Percentiles rank a stretch among this genome's conserved stretches.
Conservation (phyloP, 2,329 filamentous ascomycete species). For the Hymenoscyphus occultus region DNA sequence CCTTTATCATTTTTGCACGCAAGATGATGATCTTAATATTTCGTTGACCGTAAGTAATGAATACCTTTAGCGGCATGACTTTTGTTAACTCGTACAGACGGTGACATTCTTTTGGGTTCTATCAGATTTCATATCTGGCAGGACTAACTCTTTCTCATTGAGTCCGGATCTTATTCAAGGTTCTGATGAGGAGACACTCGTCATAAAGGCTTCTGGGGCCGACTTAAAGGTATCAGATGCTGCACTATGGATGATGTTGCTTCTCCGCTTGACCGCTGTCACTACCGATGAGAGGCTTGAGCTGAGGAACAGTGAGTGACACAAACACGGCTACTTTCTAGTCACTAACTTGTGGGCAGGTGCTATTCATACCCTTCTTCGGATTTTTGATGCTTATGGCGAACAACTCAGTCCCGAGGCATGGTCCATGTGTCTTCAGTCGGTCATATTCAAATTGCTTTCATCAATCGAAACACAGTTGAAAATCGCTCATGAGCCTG, state of each 20-base stretch:
- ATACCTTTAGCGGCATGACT: not conserved
- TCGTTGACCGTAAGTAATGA: conserved; percentile 69
- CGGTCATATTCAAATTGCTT: conserved; percentile 76
- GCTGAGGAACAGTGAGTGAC: conserved; percentile 65
- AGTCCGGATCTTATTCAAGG: conserved; percentile 54
- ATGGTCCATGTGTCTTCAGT: conserved; percentile 80
- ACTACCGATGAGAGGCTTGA: conserved; percentile 71
- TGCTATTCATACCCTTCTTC: conserved; percentile 83
- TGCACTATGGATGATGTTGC: conserved; percentile 74
- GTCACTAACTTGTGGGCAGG: conserved; percentile 44
- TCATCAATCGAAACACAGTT: conserved; percentile 64
- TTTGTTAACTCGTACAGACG: conserved; percentile 50
- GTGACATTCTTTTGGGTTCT: conserved; percentile 96
- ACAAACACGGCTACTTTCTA: conserved; percentile 24
- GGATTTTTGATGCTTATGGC: conserved; percentile 89
- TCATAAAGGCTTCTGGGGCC: conserved; percentile 56
- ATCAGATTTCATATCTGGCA: conserved; percentile 76
- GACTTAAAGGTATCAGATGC: conserved; percentile 62
- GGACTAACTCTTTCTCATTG: conserved; percentile 56
- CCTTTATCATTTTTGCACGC: conserved; percentile 82
- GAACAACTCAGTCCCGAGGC: conserved; percentile 73
- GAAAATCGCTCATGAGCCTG: conserved; percentile 37
- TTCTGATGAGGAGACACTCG: conserved; percentile 54
- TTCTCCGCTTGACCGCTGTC: conserved; percentile 68
- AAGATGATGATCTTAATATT: conserved; percentile 91